Evolutionary conservation across 177 flowering plant genomes (phyloP), one percentile per base, ranked within the genome.

Genomic region (Vitis hybrid): DNA sequence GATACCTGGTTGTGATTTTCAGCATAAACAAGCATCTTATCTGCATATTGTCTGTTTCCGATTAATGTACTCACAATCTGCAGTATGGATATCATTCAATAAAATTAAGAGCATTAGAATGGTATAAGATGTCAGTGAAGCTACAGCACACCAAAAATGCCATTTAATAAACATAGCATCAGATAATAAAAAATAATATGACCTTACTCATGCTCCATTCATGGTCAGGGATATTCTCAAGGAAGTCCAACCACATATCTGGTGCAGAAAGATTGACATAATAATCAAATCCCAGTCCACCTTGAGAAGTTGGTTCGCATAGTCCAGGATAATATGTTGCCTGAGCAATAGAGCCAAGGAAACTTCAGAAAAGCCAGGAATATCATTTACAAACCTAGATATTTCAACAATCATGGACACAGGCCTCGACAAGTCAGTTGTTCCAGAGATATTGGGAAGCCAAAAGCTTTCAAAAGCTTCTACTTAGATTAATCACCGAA

Each of bases 191-290:
- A 72, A 22, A 58, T 5, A 60, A 51, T 18, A 68, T 16, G 73
- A 94, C 99, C 99, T 93, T 88, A 76, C 76, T 85, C 98, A 95
- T 91, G 84, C 82, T 89, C 99, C 99, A 95, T 48, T 93, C 86
- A 70, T 79, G 79, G 60, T 95, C 99, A 74, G 96, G 93, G 65
- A 85, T 80, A 78, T 86, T 87, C 69, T 89, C 85, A n/a, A 95
- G 89, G 57, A 89, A 77, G 71, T 82, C 81, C 39, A 77, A 76
- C 99, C 99, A 95, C 98, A 93, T 88, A 70, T 91, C 94, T 66
- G 98, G 74, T 53, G 78, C 90, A 71, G 97, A 85, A 69, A 86
- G 81, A 81, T 95, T 93, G 67, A 87, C 94, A 79, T 74, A 89
- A 76, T 85, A 95, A 86, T 95, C 98, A 84, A 95, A 95, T 72